These are phyloP conservation scores for Umbelopsis ramanniana DNA, from an alignment of 192 early-diverging fungal genomes.

Conservation along the genomic window DNA sequence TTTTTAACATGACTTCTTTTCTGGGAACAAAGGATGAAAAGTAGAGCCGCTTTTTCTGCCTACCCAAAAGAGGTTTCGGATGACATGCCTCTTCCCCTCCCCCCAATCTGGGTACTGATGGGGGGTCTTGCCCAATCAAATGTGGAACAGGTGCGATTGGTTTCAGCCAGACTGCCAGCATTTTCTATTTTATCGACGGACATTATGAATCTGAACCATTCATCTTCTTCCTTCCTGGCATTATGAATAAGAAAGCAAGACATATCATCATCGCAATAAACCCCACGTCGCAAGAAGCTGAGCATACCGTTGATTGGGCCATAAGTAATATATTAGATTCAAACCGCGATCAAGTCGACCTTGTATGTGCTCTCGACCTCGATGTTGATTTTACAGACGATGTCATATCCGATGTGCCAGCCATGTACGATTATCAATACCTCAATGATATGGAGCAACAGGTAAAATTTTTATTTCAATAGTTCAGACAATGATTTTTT, in stretches of 20 bases:
- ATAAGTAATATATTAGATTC: constrained; percentile 42
- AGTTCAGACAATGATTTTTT: background rate
- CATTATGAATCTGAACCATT: background rate
- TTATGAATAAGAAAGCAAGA: background rate
- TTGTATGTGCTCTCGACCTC: constrained; percentile 34
- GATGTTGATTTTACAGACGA: constrained; percentile 36
- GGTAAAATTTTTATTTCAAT: background rate
- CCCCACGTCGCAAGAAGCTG: constrained; percentile 40
- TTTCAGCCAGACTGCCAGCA: background rate
- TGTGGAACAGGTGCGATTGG: background rate
- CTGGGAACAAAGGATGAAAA: background rate
- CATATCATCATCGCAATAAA: constrained; percentile 46
- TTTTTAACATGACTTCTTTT: constrained; percentile 20
- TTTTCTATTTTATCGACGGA: too few species aligned
- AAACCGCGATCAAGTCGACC: constrained; percentile 32
- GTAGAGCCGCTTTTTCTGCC: background rate
- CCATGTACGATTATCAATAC: constrained; percentile 17
- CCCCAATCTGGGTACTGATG: background rate
- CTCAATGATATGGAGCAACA: constrained; percentile 20
- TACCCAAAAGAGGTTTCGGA: constrained; percentile 9
- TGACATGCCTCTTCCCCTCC: constrained; percentile 5
- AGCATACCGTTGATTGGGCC: constrained; percentile 44
- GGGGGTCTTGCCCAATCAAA: background rate
- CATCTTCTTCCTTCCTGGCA: background rate
- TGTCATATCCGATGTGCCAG: constrained; percentile 4